Conservation (phyloP, 2,329 filamentous ascomycete genomes). For the Sphaceloma murrayae region DNA sequence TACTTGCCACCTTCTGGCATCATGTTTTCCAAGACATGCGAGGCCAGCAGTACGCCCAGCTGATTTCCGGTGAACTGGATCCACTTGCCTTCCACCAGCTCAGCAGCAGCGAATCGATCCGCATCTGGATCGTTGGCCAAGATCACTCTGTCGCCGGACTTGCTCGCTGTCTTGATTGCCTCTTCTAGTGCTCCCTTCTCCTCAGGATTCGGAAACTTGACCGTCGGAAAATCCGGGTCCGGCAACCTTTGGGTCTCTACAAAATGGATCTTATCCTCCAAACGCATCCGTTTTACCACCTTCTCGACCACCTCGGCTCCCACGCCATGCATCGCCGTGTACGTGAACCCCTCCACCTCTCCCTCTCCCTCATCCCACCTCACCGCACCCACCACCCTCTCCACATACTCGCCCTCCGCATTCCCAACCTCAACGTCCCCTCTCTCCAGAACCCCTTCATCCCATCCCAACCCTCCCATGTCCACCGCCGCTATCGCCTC, state of each 20-base stretch:
- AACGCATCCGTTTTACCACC: conserved; percentile 32
- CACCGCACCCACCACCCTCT: conserved; percentile 1
- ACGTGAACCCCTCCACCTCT: conserved; percentile 25
- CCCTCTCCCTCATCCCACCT: conserved; percentile 18
- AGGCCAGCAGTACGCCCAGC: conserved; percentile 51
- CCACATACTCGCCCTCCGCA: too few species aligned
- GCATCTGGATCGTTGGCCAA: conserved; percentile 58
- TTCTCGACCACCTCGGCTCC: conserved; percentile 41
- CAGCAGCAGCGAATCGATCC: conserved; percentile 53
- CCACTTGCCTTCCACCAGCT: conserved; percentile 49
- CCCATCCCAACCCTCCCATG: conserved; percentile 43
- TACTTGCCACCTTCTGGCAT: conserved; percentile 25
- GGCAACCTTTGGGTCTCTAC: conserved; percentile 46
- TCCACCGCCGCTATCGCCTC: conserved; percentile 47
- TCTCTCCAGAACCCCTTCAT: conserved; percentile 19
- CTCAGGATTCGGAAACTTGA: conserved; percentile 57
- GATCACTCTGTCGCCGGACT: conserved; percentile 41
- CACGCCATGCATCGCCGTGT: conserved; percentile 50
- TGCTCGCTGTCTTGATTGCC: conserved; percentile 47
- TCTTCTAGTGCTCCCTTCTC: conserved; percentile 53
- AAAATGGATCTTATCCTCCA: conserved; percentile 38
- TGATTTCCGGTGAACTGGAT: conserved; percentile 57
- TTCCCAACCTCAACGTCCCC: too few species aligned
- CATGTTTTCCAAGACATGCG: conserved; percentile 45
- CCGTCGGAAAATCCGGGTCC: conserved; percentile 54